Conservation (phyloP, 148 eudicot species). For the Persicaria tinctoria region DNA sequence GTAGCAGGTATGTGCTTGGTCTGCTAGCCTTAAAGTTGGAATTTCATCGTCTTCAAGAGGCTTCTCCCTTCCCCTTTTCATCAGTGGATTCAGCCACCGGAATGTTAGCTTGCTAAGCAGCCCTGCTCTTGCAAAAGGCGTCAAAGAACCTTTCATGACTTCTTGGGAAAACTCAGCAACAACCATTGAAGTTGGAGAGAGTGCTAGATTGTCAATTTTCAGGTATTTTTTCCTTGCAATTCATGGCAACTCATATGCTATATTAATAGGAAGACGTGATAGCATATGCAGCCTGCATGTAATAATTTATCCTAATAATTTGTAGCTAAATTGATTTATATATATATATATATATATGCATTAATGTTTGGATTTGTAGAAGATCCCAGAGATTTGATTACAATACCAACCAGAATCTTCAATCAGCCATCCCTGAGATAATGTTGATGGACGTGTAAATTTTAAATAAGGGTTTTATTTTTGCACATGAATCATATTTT, state of each 20-base stretch:
- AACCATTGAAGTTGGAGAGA: not conserved
- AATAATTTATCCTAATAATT: no score
- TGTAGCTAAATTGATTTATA: not conserved
- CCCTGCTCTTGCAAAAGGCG: constrained; percentile 43
- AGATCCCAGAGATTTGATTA: no score
- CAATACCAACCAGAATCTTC: no score
- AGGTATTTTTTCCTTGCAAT: not conserved
- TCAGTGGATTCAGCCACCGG: constrained; percentile 78
- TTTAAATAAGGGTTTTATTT: no score
- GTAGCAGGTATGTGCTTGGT: constrained; percentile 40
- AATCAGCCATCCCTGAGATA: no score
- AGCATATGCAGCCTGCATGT: not conserved
- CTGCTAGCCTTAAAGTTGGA: constrained; percentile 33
- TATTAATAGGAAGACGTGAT: not conserved
- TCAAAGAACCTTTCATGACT: not conserved
- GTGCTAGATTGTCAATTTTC: no score
- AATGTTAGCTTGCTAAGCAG: constrained; percentile 48
- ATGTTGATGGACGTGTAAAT: no score
- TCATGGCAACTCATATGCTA: not conserved
- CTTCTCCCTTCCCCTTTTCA: constrained; percentile 63
- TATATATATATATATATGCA: no score
- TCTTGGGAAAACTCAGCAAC: not conserved
- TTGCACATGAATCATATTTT: no score
- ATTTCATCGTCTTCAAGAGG: constrained; percentile 36
- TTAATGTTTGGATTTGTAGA: no score